These are phyloP conservation scores for Lanmaoa rubissima DNA, from an alignment of 768 basidiomycete species.

Conservation along the genomic window DNA sequence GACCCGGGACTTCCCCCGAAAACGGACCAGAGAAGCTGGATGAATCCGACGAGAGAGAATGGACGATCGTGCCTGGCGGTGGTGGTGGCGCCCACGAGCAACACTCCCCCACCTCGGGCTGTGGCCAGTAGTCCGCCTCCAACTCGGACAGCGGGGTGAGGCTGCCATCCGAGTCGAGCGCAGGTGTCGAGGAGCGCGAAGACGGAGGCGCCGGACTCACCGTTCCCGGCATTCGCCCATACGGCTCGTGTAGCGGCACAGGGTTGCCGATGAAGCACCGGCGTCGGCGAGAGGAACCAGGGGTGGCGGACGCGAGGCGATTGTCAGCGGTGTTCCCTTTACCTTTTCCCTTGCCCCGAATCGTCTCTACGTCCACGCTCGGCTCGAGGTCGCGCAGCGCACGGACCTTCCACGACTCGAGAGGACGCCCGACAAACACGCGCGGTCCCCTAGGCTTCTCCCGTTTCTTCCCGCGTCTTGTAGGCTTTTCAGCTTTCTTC, in stretches of 20 bases:
- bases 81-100: slow-evolving; percentile 25
- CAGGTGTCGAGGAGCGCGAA: slow-evolving; percentile 14
- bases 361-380: slow-evolving; percentile 1
- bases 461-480: neutral
- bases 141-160: slow-evolving; percentile 9
- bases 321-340: neutral
- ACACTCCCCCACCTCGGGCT: slow-evolving; percentile 32
- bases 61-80: neutral
- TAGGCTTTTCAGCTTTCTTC: neutral
- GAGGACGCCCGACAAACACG: slow-evolving; percentile 27
- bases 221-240: slow-evolving; percentile 17
- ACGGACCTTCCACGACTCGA: slow-evolving; percentile 23
- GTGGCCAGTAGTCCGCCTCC: slow-evolving; percentile 26
- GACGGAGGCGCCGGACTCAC: neutral
- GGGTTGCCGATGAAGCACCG: slow-evolving; percentile 25
- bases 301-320: neutral
- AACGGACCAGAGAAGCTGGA: neutral
- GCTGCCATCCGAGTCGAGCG: slow-evolving; percentile 10
- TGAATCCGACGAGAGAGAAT: too few relatives aligned
- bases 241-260: slow-evolving; percentile 18
- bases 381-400: slow-evolving; percentile 24
- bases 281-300: neutral
- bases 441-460: slow-evolving; percentile 7
- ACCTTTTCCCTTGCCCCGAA: neutral
- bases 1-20: neutral